A percentile compares a stretch with the other conserved stretches of the same genome.
Conservation (phyloP, 352 stramenopile species). For the Phytophthora fragariae region DNA sequence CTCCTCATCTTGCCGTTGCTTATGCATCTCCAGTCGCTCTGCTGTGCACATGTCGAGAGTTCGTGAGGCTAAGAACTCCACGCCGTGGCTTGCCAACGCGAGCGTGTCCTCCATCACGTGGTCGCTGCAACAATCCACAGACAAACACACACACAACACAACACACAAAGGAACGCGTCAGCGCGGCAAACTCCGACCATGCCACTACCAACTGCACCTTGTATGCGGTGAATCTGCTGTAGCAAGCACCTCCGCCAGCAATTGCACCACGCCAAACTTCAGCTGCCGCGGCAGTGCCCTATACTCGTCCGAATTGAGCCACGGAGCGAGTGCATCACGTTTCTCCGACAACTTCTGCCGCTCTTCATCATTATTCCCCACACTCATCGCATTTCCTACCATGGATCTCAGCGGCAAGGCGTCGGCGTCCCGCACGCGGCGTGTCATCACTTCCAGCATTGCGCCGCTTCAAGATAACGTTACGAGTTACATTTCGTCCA, state of each 20-base stretch:
- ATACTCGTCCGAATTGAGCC: constrained; percentile 34
- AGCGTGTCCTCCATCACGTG: constrained; percentile 55
- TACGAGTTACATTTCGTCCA: constrained; percentile 23
- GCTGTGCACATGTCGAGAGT: constrained; percentile 18
- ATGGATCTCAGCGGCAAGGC: constrained; percentile 1
- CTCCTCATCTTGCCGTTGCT: constrained; percentile 17
- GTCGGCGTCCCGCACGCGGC: constrained; percentile 6
- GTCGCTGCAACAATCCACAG: constrained; percentile 4
- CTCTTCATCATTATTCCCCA: constrained; percentile 14
- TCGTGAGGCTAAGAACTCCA: constrained; percentile 43
- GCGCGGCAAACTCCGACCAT: neutral
- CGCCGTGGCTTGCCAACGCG: constrained; percentile 58
- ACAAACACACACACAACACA: neutral
- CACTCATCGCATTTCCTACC: constrained; percentile 1
- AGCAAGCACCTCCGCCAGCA: constrained; percentile 34
- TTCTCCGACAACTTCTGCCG: constrained; percentile 23
- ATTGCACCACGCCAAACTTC: constrained; percentile 40
- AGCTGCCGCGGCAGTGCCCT: constrained; percentile 36
- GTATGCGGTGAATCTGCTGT: constrained; percentile 49
- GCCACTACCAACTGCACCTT: constrained; percentile 22
- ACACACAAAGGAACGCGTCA: neutral
- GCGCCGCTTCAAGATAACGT: constrained; percentile 33
- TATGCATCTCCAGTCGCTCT: constrained; percentile 21
- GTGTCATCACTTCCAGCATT: constrained; percentile 4
- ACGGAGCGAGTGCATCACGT: constrained; percentile 11